These are phyloP conservation scores for Arctium minus DNA, from an alignment of 129 eudicot species.

Conservation along the genomic window DNA sequence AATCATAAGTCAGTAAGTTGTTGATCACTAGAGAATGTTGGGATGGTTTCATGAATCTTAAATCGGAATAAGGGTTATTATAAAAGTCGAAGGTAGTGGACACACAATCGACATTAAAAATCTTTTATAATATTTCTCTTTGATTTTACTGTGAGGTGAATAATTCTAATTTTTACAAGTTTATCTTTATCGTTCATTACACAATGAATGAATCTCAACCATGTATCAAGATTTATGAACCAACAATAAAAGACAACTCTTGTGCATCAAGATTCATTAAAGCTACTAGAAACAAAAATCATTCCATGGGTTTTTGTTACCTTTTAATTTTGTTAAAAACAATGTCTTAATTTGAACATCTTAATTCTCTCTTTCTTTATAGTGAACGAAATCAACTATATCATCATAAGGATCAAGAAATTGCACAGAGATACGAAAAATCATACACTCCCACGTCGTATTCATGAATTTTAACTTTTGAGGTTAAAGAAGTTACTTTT, in stretches of 20 bases:
- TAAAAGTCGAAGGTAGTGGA: too few species aligned
- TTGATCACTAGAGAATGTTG: too few species aligned
- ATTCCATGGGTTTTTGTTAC: not conserved
- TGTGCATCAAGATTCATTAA: not conserved
- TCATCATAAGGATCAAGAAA: not conserved
- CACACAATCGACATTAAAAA: not conserved
- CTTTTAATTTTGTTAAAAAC: too few species aligned
- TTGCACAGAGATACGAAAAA: too few species aligned
- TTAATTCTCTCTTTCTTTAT: not conserved
- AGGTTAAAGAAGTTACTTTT: not conserved
- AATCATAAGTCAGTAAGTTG: too few species aligned
- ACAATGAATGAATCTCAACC: not conserved
- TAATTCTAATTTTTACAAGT: not conserved
- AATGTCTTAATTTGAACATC: not conserved
- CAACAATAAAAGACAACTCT: not conserved
- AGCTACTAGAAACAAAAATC: not conserved
- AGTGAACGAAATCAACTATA: not conserved
- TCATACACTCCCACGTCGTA: not conserved
- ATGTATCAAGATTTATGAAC: not conserved
- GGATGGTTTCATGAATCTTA: too few species aligned
- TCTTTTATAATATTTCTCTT: too few species aligned
- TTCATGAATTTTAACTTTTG: not conserved
- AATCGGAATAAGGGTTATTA: too few species aligned
- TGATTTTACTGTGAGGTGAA: not conserved
- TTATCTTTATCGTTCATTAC: not conserved